Percentiles rank a stretch among this genome's conserved stretches.
phyloP scores from a whole-genome alignment of 2,329 filamentous ascomycete species.

The Geosmithia morbida region DNA sequence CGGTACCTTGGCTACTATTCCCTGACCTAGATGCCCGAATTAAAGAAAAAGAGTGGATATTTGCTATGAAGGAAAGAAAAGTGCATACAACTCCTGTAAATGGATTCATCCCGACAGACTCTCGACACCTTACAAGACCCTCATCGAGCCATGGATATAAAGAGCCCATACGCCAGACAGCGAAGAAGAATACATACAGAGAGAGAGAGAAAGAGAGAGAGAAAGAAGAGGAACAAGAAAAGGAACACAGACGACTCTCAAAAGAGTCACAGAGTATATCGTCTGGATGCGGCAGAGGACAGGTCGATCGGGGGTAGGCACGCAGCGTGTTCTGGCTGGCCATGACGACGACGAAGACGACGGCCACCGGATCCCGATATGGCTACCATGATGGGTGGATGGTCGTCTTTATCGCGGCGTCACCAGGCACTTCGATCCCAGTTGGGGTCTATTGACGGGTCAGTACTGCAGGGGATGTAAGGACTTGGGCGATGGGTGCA shows the following conservation, averaged over 20 bases:
- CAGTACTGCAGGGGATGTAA: background rate
- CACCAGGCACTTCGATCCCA: slow-evolving; percentile 90
- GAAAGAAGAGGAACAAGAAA: too few relatives aligned
- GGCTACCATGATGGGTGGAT: slow-evolving; percentile 1
- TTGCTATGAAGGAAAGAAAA: background rate
- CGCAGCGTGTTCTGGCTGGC: background rate
- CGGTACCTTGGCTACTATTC: too few relatives aligned
- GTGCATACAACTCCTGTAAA: background rate
- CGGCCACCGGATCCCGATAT: background rate
- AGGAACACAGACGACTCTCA: background rate
- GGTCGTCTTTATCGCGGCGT: slow-evolving; percentile 10
- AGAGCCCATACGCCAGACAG: background rate
- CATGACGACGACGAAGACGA: background rate
- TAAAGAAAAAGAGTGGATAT: background rate
- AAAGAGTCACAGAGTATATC: background rate
- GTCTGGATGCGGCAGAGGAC: background rate
- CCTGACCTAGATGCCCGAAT: background rate
- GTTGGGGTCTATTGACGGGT: slow-evolving; percentile 47
- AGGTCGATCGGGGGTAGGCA: background rate
- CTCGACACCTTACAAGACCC: background rate
- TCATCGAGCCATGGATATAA: too few relatives aligned
- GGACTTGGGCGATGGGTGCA: background rate
- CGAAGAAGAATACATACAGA: background rate
- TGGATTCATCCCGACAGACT: background rate
- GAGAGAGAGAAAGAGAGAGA: too few relatives aligned